These are phyloP conservation scores for Ganoderma resinaceum DNA, from an alignment of 1,284 basidiomycete species.

Conservation along the genomic window DNA sequence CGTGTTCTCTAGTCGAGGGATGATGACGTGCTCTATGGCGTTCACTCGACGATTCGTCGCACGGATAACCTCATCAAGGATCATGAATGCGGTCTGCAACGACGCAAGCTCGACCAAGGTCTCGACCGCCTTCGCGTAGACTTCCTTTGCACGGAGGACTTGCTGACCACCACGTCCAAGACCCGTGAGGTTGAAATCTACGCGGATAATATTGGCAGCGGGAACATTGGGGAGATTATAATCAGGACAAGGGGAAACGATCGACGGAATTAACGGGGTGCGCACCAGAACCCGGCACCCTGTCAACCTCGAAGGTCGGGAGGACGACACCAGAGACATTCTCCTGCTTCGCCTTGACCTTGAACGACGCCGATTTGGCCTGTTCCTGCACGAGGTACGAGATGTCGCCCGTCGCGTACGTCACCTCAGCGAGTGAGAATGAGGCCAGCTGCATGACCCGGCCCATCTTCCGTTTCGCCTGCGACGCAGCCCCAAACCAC, in stretches of 20 bases:
- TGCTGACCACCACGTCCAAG: slow-evolving; percentile 97
- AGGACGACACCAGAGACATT: slow-evolving; percentile 99
- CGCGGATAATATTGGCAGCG: background rate
- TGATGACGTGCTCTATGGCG: slow-evolving; percentile 98
- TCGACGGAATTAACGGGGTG: slow-evolving; percentile 10
- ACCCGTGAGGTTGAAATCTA: slow-evolving; percentile 98
- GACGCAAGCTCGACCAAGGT: slow-evolving; percentile 98
- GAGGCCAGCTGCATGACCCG: slow-evolving; percentile 98
- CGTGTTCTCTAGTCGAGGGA: slow-evolving; percentile 96
- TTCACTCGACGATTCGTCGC: slow-evolving; percentile 99
- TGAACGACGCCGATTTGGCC: slow-evolving; percentile 91
- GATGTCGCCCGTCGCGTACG: slow-evolving; percentile 97
- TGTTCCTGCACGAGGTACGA: slow-evolving; percentile 94
- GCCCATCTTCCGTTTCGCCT: slow-evolving; percentile 99
- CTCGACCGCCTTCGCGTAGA: slow-evolving; percentile 96
- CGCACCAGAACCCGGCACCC: slow-evolving; percentile 82
- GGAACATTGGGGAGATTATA: background rate
- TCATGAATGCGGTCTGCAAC: slow-evolving; percentile 97
- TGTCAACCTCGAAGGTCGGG: slow-evolving; percentile 93
- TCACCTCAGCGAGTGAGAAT: slow-evolving; percentile 98
- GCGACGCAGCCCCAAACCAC: background rate
- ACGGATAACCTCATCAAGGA: slow-evolving; percentile 98
- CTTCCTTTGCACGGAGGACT: slow-evolving; percentile 91
- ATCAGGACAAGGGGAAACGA: background rate
- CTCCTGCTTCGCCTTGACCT: slow-evolving; percentile 95